Conservation (phyloP, 192 early-diverging fungal genomes). For the Powellomyces hirtus region DNA sequence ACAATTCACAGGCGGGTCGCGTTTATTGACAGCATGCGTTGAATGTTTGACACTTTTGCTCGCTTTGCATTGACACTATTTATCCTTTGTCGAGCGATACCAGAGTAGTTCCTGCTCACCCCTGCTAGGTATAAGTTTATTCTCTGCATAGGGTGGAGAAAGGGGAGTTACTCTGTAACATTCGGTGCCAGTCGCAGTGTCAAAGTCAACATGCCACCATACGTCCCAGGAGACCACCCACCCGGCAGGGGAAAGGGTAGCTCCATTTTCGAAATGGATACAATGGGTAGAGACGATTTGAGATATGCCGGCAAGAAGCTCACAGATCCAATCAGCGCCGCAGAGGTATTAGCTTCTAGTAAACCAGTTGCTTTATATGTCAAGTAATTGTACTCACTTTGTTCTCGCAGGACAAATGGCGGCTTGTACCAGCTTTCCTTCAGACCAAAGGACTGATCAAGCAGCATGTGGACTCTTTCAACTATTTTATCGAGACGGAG, state of each 20-base stretch:
- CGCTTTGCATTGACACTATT: no score
- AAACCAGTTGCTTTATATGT: not conserved
- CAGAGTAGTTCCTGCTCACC: not conserved
- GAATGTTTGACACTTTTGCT: no score
- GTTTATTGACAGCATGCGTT: no score
- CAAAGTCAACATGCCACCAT: not conserved
- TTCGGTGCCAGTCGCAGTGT: not conserved
- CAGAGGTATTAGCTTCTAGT: conserved; percentile 36
- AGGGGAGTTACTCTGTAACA: no score
- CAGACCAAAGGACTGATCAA: conserved; percentile 97
- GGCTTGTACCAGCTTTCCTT: conserved; percentile 93
- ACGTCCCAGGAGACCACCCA: conserved; percentile 20
- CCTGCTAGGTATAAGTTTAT: not conserved
- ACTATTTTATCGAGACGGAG: conserved; percentile 96
- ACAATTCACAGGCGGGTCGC: no score
- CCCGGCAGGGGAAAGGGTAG: conserved; percentile 43
- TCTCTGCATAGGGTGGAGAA: no score
- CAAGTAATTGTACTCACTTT: conserved; percentile 58
- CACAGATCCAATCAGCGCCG: conserved; percentile 55
- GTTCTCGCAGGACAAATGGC: conserved; percentile 99
- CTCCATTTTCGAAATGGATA: conserved; percentile 54
- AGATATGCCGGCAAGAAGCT: conserved; percentile 52
- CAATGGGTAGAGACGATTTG: conserved; percentile 51
- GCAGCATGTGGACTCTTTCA: conserved; percentile 99
- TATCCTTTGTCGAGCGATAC: not conserved